These are phyloP conservation scores for Botrytis tulipae DNA, from an alignment of 2,329 filamentous ascomycete species.

Conservation along the genomic window DNA sequence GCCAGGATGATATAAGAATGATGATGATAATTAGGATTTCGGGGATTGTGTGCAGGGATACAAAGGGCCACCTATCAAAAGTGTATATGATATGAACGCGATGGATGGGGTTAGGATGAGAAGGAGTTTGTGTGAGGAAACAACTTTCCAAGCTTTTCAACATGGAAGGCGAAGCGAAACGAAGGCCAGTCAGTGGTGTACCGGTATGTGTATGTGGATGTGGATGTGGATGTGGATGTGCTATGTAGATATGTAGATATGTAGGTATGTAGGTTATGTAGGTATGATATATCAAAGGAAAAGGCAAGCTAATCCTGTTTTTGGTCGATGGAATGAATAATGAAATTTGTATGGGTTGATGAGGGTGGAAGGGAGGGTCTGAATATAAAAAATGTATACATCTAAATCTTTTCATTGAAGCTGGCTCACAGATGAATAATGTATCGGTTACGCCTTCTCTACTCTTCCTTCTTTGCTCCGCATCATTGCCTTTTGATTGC, in stretches of 20 bases:
- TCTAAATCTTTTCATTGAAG: neutral
- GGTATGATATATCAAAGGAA: neutral
- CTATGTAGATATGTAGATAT: neutral
- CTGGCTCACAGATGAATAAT: neutral
- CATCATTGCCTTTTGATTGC: neutral
- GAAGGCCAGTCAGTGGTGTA: neutral
- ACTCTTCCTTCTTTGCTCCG: neutral
- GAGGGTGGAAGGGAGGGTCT: neutral
- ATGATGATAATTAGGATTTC: neutral
- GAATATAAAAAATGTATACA: neutral
- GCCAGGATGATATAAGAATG: neutral
- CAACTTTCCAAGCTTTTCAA: neutral
- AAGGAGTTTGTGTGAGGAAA: neutral
- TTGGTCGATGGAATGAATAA: neutral
- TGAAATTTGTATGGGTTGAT: neutral
- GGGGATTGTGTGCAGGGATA: conserved; percentile 11
- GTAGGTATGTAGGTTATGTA: no score
- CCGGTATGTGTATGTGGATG: neutral
- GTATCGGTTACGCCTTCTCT: neutral
- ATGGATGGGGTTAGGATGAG: neutral
- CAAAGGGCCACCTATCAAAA: neutral
- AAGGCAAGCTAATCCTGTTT: neutral
- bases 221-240: no score
- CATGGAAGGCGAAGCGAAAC: neutral
- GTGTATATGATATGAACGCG: neutral